Conservation (phyloP, 495 filamentous ascomycete genomes). For the Hamigera avellanea region DNA sequence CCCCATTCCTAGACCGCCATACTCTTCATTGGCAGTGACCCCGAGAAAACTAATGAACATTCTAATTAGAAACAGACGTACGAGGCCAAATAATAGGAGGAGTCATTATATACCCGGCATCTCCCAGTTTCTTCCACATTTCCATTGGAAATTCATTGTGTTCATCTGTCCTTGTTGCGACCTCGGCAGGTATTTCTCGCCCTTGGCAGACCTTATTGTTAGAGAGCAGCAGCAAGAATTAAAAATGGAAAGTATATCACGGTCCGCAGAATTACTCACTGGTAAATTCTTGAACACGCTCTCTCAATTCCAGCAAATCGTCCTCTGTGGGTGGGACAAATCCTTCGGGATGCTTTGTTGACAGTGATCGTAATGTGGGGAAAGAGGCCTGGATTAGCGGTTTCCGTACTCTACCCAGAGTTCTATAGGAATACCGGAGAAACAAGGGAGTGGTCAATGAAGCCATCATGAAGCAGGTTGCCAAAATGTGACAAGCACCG, state of each 20-base stretch:
- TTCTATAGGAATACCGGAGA: slow-evolving; percentile 20
- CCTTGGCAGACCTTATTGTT: slow-evolving; percentile 24
- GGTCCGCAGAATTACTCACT: slow-evolving; percentile 28
- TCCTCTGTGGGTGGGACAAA: slow-evolving; percentile 65
- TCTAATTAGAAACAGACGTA: slow-evolving; percentile 3
- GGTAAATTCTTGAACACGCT: slow-evolving; percentile 86
- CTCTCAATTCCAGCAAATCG: slow-evolving; percentile 76
- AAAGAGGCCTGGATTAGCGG: slow-evolving; percentile 14
- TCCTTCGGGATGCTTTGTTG: slow-evolving; percentile 76
- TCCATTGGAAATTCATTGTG: slow-evolving; percentile 77
- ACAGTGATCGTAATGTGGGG: slow-evolving; percentile 24
- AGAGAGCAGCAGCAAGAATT: neutral
- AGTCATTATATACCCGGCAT: slow-evolving; percentile 46
- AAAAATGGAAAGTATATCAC: neutral
- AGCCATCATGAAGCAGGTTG: slow-evolving; percentile 24
- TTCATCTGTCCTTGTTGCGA: slow-evolving; percentile 71
- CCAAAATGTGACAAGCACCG: too few relatives aligned
- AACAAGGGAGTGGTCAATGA: slow-evolving; percentile 17
- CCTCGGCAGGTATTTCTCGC: slow-evolving; percentile 61
- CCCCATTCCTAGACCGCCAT: slow-evolving; percentile 82
- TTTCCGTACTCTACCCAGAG: slow-evolving; percentile 11
- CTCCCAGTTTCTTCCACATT: slow-evolving; percentile 91
- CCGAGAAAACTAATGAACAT: slow-evolving; percentile 55
- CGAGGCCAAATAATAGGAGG: neutral
- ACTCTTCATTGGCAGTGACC: slow-evolving; percentile 88